Percentiles rank a stretch among this genome's conserved stretches.
phyloP scores from a whole-genome alignment of 2,329 filamentous ascomycete genomes.

The Colletotrichum graminicola region DNA sequence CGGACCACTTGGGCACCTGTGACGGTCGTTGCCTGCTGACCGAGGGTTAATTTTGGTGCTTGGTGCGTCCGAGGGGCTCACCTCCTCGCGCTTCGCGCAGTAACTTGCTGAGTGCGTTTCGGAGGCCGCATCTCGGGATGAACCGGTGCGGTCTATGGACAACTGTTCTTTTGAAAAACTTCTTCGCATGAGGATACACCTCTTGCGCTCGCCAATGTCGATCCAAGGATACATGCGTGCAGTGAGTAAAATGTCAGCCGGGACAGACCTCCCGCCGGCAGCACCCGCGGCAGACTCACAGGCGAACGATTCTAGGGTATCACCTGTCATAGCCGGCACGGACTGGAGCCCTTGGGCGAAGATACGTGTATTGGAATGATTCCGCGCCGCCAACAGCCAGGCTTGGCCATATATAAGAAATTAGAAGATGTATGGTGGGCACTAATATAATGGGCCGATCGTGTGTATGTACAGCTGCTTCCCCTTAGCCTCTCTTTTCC shows the following conservation, averaged over 20 bases:
- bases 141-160: not conserved
- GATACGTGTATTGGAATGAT: not conserved
- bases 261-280: not conserved
- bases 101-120: not conserved
- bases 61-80: not conserved
- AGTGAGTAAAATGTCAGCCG: not conserved
- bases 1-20: not conserved
- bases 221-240: not conserved
- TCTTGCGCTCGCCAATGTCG: not conserved
- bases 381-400: not conserved
- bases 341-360: too few species aligned
- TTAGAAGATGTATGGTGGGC: not conserved
- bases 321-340: not conserved
- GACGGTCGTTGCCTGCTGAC: constrained; percentile 5
- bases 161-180: not conserved
- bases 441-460: not conserved
- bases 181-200: too few species aligned
- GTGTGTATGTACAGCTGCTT: not conserved
- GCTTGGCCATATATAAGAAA: not conserved
- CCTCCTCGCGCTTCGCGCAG: too few species aligned
- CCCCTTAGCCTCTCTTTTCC: not conserved
- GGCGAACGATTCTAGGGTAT: not conserved
- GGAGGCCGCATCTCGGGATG: not conserved
- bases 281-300: not conserved
- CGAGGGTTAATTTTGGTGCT: not conserved